Conservation (phyloP, 1,284 basidiomycete genomes). For the Leccinum solheimii region DNA sequence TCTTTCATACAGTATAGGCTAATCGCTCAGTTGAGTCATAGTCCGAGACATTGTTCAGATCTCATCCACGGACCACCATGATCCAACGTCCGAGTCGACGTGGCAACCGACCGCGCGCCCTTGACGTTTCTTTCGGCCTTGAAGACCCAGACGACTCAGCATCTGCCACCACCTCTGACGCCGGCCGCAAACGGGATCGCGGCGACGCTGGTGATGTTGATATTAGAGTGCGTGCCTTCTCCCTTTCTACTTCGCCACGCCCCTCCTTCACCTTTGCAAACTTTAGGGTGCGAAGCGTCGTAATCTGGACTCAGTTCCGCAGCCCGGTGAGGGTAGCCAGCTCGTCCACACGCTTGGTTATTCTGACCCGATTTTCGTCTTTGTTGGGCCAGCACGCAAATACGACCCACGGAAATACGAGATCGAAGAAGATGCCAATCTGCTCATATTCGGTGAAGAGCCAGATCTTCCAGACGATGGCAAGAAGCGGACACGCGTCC, state of each 20-base stretch:
- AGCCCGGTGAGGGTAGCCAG: conserved; percentile 17
- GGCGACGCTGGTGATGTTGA: conserved; percentile 13
- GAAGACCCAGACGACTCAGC: conserved; percentile 28
- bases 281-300: conserved; percentile 29
- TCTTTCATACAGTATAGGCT: not conserved
- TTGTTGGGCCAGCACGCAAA: conserved; percentile 19
- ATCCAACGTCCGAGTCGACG: conserved; percentile 24
- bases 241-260: not conserved
- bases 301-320: conserved; percentile 26
- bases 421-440: conserved; percentile 27
- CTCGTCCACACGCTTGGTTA: not conserved
- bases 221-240: conserved; percentile 18
- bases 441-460: conserved; percentile 39
- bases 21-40: not conserved
- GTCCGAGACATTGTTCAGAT: not conserved
- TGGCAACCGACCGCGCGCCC: conserved; percentile 35
- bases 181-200: conserved; percentile 30
- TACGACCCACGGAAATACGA: conserved; percentile 33
- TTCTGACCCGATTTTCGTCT: conserved; percentile 3
- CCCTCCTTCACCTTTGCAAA: not conserved
- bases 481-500: conserved; percentile 38
- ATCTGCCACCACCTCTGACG: conserved; percentile 26
- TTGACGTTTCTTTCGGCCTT: conserved; percentile 33
- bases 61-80: conserved; percentile 4
- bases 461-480: conserved; percentile 22